phyloP scores from a whole-genome alignment of 164 flowering plant species.

The Macadamia integrifolia region DNA sequence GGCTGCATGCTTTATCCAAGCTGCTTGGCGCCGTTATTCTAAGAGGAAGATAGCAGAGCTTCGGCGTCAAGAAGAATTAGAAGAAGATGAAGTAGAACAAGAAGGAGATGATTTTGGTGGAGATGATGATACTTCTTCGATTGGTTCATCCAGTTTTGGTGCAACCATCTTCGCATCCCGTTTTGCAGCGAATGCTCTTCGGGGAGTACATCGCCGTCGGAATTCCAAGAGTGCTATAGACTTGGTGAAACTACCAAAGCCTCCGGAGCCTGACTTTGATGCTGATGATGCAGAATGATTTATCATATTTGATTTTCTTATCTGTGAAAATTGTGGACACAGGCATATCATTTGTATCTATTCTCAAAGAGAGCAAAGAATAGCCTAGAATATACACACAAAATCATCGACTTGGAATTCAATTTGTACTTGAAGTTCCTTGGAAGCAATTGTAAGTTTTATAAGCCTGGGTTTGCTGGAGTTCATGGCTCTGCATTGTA shows the following conservation, averaged over 20 bases:
- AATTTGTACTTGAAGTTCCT: neutral
- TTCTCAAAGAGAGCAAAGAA: neutral
- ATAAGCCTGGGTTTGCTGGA: too few species aligned
- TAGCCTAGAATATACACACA: neutral
- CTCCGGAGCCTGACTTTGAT: constrained; percentile 89
- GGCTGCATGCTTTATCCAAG: constrained; percentile 98
- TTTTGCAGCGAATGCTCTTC: constrained; percentile 87
- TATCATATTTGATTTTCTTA: neutral
- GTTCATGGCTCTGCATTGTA: too few species aligned
- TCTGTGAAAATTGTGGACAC: neutral
- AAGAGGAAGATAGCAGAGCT: constrained; percentile 74
- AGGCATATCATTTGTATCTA: neutral
- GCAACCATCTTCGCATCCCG: constrained; percentile 79
- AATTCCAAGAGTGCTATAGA: constrained; percentile 41
- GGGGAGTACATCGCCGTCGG: constrained; percentile 70
- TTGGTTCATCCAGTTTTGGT: constrained; percentile 61
- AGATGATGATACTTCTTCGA: constrained; percentile 17
- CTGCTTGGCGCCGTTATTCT: constrained; percentile 88
- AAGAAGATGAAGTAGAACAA: constrained; percentile 29
- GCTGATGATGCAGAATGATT: constrained; percentile 46
- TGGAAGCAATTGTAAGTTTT: too few species aligned
- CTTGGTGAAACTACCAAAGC: constrained; percentile 67
- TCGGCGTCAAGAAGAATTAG: constrained; percentile 62
- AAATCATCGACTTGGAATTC: constrained; percentile 1
- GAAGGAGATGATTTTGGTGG: constrained; percentile 20